Conservation (phyloP, 495 filamentous ascomycete genomes). For the Tuber microsphaerosporum region DNA sequence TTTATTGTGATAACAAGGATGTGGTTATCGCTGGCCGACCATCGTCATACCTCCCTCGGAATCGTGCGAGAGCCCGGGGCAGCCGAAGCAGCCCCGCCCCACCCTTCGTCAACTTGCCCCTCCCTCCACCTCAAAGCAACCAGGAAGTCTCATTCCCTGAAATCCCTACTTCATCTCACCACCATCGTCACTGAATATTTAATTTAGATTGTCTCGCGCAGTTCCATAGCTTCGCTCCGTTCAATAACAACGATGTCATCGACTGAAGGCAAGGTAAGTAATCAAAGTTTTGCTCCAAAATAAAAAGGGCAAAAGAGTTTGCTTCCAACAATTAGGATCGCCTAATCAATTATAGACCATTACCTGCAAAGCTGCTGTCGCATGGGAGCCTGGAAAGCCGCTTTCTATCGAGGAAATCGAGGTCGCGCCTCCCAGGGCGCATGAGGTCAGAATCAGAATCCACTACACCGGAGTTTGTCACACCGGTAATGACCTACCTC, state of each 20-base stretch:
- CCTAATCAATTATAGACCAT: slow-evolving; percentile 52
- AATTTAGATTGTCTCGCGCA: neutral
- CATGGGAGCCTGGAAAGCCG: slow-evolving; percentile 89
- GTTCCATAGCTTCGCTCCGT: neutral
- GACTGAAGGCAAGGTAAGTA: slow-evolving; percentile 36
- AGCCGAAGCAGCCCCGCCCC: slow-evolving; percentile 32
- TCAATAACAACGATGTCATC: slow-evolving; percentile 27
- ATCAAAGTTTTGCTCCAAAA: neutral
- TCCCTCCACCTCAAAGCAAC: slow-evolving; percentile 18
- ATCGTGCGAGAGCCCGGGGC: neutral
- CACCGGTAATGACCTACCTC: slow-evolving; percentile 57
- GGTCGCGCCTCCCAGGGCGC: slow-evolving; percentile 80
- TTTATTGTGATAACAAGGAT: neutral
- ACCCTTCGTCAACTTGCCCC: slow-evolving; percentile 12
- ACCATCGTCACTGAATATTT: neutral
- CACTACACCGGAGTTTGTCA: slow-evolving; percentile 97
- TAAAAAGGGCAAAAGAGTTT: neutral
- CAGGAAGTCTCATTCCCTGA: slow-evolving; percentile 7
- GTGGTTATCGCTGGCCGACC: neutral
- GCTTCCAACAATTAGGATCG: neutral
- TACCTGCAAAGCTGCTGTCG: slow-evolving; percentile 81
- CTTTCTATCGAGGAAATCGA: slow-evolving; percentile 85
- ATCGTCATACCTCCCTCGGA: neutral
- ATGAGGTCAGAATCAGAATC: slow-evolving; percentile 95
- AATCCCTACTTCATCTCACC: slow-evolving; percentile 2